These are phyloP conservation scores for Talaromyces sp. DNA, from an alignment of 2,329 filamentous ascomycete species.

Conservation along the genomic window DNA sequence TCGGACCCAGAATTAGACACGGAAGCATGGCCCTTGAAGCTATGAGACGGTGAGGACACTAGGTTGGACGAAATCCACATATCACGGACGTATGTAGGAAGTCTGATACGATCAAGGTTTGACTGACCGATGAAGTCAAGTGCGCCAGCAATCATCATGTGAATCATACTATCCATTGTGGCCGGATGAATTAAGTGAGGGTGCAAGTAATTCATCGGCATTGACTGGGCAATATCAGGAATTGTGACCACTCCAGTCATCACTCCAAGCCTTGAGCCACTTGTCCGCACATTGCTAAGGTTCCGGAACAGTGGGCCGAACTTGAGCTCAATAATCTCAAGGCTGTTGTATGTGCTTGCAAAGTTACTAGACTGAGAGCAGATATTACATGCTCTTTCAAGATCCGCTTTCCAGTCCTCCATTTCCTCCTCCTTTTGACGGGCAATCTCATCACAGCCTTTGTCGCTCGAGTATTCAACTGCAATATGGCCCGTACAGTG, in stretches of 20 bases:
- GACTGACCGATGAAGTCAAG: conserved; percentile 26
- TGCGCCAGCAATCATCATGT: conserved; percentile 30
- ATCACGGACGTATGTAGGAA: conserved; percentile 37
- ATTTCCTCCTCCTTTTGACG: conserved; percentile 19
- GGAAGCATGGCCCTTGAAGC: conserved; percentile 30
- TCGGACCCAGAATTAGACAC: conserved; percentile 8
- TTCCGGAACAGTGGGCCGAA: conserved; percentile 38
- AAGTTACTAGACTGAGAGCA: conserved; percentile 30
- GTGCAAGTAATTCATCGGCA: conserved; percentile 38
- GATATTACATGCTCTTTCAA: conserved; percentile 13
- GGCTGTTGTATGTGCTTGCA: conserved; percentile 26
- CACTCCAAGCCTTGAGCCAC: conserved; percentile 16
- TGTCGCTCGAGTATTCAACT: conserved; percentile 16
- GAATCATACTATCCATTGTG: conserved; percentile 40
- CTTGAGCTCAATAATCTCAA: conserved; percentile 30
- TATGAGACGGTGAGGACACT: conserved; percentile 17
- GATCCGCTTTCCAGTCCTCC: conserved; percentile 11
- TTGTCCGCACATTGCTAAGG: conserved; percentile 25
- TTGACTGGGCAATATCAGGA: conserved; percentile 32
- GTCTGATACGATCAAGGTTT: conserved; percentile 25
- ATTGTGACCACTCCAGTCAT: conserved; percentile 30
- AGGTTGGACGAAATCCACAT: conserved; percentile 36
- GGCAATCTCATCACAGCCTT: conserved; percentile 9
- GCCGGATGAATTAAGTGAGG: conserved; percentile 40
- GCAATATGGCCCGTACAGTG: conserved; percentile 38